Conservation (phyloP, 257 asterid genomes). For the Scutellaria galericulata region DNA sequence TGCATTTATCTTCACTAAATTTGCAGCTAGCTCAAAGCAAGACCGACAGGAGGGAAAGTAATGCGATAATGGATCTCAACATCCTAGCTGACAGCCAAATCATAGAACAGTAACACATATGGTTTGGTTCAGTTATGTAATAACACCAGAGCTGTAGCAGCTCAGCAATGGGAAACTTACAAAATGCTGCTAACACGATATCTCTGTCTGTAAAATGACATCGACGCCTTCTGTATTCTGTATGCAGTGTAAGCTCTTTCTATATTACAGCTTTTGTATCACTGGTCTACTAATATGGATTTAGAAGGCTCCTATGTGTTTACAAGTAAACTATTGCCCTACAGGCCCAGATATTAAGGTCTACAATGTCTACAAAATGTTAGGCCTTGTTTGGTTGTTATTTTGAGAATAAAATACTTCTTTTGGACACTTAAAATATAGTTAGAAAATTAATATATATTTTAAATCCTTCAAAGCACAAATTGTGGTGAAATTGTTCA, state of each 20-base stretch:
- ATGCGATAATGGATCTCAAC: constrained; percentile 37
- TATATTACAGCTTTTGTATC: not conserved
- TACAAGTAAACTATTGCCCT: too few species aligned
- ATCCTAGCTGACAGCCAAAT: constrained; percentile 26
- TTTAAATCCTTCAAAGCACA: too few species aligned
- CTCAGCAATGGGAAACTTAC: constrained; percentile 17
- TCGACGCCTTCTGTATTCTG: constrained; percentile 1
- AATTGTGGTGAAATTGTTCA: too few species aligned
- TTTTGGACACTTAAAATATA: too few species aligned
- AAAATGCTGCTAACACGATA: not conserved
- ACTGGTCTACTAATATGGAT: not conserved
- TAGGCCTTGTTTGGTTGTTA: too few species aligned
- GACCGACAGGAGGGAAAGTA: constrained; percentile 16
- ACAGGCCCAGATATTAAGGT: too few species aligned
- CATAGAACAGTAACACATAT: not conserved
- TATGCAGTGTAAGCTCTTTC: constrained; percentile 26
- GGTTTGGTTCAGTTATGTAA: constrained; percentile 13
- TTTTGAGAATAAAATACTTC: too few species aligned
- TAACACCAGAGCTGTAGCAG: not conserved
- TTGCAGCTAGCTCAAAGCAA: constrained; percentile 35
- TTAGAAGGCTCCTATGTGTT: too few species aligned
- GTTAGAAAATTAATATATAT: too few species aligned
- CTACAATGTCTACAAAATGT: too few species aligned
- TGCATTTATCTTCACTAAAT: not conserved
- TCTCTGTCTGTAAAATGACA: constrained; percentile 13